Conservation (phyloP, 805 yeast genomes). For the Grigorovia yakushimaensis region DNA sequence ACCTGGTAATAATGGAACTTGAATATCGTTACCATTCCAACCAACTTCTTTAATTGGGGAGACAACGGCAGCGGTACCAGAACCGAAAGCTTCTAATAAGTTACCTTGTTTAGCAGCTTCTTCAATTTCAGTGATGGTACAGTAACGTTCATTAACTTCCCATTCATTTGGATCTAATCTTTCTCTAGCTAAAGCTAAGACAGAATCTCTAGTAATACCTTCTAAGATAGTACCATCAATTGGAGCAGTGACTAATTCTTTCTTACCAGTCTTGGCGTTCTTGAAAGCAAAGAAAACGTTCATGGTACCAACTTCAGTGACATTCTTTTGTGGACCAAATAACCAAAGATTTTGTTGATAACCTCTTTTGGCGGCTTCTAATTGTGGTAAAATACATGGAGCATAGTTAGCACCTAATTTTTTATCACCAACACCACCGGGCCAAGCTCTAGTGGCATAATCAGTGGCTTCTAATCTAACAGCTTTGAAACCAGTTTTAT, state of each 20-base stretch:
- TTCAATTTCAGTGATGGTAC: conserved; percentile 69
- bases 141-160: conserved; percentile 76
- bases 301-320: conserved; percentile 98
- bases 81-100: conserved; percentile 88
- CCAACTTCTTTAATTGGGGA: conserved; percentile 86
- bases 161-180: conserved; percentile 69
- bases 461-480: conserved; percentile 91
- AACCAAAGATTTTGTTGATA: conserved; percentile 95
- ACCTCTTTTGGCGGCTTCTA: conserved; percentile 83
- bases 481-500: conserved; percentile 91
- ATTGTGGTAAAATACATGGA: conserved; percentile 86
- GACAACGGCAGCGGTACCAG: conserved; percentile 97
- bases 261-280: conserved; percentile 65
- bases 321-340: conserved; percentile 76
- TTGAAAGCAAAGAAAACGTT: conserved; percentile 83
- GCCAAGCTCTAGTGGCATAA: conserved; percentile 97
- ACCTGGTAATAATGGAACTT: conserved; percentile 73
- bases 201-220: conserved; percentile 93
- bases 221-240: conserved; percentile 94
- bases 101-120: conserved; percentile 73
- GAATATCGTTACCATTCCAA: conserved; percentile 61
- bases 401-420: conserved; percentile 98
- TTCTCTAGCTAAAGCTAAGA: conserved; percentile 65
- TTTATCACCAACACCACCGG: conserved; percentile 95
- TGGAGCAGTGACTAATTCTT: conserved; percentile 92